phyloP scores from a whole-genome alignment of 495 filamentous ascomycete genomes.

The Tuber umbilicatum region DNA sequence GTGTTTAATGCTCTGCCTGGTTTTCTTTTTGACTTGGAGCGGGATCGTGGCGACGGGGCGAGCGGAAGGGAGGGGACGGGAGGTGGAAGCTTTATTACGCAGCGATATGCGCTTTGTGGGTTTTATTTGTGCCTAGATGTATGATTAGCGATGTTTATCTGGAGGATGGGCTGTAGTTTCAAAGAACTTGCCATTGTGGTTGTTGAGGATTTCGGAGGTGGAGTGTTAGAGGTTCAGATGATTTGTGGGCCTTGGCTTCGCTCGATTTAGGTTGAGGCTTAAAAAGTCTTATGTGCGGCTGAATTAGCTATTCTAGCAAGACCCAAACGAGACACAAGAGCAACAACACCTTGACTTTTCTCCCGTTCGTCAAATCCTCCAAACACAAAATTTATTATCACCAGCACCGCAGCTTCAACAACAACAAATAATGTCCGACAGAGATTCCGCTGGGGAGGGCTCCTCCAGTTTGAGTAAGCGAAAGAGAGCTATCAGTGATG shows the following conservation, averaged over 20 bases:
- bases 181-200: constrained; percentile 22
- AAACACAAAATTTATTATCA: neutral
- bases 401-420: neutral
- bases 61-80: constrained; percentile 9
- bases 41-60: constrained; percentile 13
- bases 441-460: neutral
- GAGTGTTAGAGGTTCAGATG: constrained; percentile 7
- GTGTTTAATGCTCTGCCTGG: constrained; percentile 72
- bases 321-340: neutral
- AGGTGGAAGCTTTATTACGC: constrained; percentile 43
- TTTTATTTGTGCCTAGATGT: constrained; percentile 45
- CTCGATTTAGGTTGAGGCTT: constrained; percentile 18
- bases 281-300: constrained; percentile 11
- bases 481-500: neutral
- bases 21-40: constrained; percentile 54
- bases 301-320: neutral
- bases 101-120: constrained; percentile 48
- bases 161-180: neutral
- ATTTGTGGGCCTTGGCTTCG: neutral
- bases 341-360: neutral
- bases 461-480: neutral
- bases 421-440: constrained; percentile 1
- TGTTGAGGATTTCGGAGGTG: constrained; percentile 4
- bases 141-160: constrained; percentile 25
- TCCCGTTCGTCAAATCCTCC: neutral